A percentile compares a stretch with the other conserved stretches of the same genome.
phyloP scores from a whole-genome alignment of 176 grass and related monocot species.

The Areca catechu region DNA sequence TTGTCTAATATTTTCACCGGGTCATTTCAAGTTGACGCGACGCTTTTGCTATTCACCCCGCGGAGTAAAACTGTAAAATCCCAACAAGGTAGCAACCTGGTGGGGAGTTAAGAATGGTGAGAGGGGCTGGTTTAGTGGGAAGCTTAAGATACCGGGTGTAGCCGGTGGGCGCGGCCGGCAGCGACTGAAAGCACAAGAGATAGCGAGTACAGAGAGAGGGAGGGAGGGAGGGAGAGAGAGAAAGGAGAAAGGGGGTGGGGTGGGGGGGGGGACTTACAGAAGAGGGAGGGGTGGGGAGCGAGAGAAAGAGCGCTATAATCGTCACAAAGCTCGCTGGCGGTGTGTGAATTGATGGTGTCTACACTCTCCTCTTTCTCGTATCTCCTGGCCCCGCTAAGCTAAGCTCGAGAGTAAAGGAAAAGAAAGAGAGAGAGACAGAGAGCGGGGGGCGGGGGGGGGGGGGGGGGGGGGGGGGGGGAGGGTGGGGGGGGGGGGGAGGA shows the following conservation, averaged over 20 bases:
- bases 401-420: neutral
- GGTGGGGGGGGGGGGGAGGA: neutral
- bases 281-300: neutral
- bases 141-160: slow-evolving; percentile 1
- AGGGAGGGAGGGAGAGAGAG: slow-evolving; percentile 10
- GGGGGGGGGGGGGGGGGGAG: neutral
- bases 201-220: neutral
- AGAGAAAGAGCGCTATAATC: too few species aligned
- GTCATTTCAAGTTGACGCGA: slow-evolving; percentile 3
- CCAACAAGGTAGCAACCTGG: too few species aligned
- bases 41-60: neutral
- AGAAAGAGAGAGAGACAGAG: slow-evolving; percentile 2
- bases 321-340: too few species aligned
- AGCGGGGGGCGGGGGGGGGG: neutral
- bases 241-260: neutral
- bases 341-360: too few species aligned
- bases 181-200: neutral
- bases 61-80: neutral
- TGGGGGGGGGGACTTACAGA: too few species aligned
- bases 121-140: neutral
- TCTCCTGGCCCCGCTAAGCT: too few species aligned
- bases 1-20: neutral
- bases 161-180: neutral
- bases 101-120: neutral
- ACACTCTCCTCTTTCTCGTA: too few species aligned